Evolutionary conservation across 2,329 filamentous ascomycete species (phyloP).

Genomic region (Ascochyta clinopodiicola): DNA sequence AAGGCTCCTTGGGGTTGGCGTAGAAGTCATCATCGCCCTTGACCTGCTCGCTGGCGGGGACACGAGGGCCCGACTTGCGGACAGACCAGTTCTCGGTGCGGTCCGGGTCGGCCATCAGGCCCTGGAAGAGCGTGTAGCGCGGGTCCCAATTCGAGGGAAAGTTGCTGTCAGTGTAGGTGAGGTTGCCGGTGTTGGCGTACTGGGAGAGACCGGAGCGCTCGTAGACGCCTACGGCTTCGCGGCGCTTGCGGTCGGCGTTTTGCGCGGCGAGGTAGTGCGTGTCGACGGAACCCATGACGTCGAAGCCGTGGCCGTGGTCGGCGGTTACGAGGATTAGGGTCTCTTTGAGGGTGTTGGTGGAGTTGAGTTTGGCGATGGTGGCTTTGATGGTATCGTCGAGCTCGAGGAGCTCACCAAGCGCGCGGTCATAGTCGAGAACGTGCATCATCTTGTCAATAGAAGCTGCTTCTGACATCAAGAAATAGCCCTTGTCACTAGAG

Average conservation of each 20-base stretch:
- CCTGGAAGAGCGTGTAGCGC: conserved; percentile 78
- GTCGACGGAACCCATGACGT: conserved; percentile 82
- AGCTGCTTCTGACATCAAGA: conserved; percentile 86
- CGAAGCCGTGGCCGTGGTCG: conserved; percentile 91
- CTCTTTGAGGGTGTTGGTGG: conserved; percentile 71
- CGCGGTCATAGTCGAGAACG: conserved; percentile 80
- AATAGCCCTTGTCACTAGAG: conserved; percentile 75
- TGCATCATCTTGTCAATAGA: conserved; percentile 94
- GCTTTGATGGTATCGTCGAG: conserved; percentile 83
- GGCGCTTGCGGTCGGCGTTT: conserved; percentile 72
- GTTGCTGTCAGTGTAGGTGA: conserved; percentile 73
- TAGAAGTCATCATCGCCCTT: conserved; percentile 64
- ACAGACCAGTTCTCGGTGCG: conserved; percentile 78
- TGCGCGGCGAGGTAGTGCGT: conserved; percentile 76
- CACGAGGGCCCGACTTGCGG: conserved; percentile 69
- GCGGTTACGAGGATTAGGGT: conserved; percentile 82
- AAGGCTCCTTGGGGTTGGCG: conserved; percentile 71
- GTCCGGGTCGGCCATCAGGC: conserved; percentile 75
- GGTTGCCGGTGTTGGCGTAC: conserved; percentile 69
- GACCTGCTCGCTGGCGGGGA: conserved; percentile 63
- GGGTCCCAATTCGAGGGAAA: conserved; percentile 88
- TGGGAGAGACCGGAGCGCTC: conserved; percentile 75
- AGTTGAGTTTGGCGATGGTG: conserved; percentile 72
- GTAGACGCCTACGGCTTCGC: conserved; percentile 77
- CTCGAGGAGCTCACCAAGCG: conserved; percentile 83